A percentile compares a stretch with the other conserved stretches of the same genome.
Evolutionary conservation across 2,329 filamentous ascomycete genomes (phyloP).

Genomic region (Cordyceps sp.): DNA sequence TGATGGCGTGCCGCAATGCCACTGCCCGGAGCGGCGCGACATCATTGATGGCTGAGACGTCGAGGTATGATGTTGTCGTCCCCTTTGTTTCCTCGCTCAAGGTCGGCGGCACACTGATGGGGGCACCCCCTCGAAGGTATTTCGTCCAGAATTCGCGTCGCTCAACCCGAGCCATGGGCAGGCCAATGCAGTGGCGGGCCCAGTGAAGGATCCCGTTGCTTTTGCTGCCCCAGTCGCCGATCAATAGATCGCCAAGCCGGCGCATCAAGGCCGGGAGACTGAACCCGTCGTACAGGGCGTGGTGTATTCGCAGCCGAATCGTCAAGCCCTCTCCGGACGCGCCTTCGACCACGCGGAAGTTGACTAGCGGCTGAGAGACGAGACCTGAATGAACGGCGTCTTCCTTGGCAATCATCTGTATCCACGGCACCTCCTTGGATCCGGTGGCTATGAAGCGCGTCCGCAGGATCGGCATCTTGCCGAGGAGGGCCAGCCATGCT

Average conservation of each 20-base stretch:
- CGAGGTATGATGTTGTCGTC: conserved; percentile 22
- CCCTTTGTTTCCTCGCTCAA: conserved; percentile 5
- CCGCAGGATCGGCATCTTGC: conserved; percentile 45
- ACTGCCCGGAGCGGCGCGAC: conserved; percentile 13
- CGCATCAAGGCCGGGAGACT: conserved; percentile 51
- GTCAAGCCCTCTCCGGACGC: conserved; percentile 4
- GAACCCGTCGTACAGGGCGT: conserved; percentile 77
- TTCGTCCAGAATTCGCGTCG: conserved; percentile 22
- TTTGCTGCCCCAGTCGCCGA: conserved; percentile 2
- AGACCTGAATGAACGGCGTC: not conserved
- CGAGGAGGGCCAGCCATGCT: conserved; percentile 46
- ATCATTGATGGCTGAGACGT: conserved; percentile 26
- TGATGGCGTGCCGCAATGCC: conserved; percentile 38
- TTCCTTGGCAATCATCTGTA: conserved; percentile 41
- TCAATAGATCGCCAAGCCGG: conserved; percentile 6
- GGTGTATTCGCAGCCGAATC: conserved; percentile 52
- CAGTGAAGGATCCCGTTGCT: conserved; percentile 9
- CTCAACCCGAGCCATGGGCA: conserved; percentile 1
- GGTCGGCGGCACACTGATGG: not conserved
- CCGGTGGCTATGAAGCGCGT: conserved; percentile 45
- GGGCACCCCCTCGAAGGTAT: conserved; percentile 15
- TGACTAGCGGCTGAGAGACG: conserved; percentile 8
- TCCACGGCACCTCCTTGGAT: conserved; percentile 28
- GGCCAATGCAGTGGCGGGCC: conserved; percentile 7
- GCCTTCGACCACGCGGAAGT: conserved; percentile 6